Conservation (phyloP, 768 basidiomycete species). For the Lyophyllum semitale region DNA sequence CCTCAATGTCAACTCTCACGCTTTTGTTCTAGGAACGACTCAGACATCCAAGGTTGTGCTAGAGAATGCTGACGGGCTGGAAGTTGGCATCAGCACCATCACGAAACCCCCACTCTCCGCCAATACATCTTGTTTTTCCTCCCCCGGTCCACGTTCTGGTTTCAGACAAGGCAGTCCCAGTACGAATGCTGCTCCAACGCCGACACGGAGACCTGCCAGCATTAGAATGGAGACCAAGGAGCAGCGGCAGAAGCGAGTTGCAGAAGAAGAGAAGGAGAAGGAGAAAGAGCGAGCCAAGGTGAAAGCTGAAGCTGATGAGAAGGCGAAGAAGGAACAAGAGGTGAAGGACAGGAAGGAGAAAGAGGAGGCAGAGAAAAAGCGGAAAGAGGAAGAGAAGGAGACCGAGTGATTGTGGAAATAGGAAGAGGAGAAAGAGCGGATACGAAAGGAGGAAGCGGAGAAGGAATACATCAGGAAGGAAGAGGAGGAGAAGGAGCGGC, state of each 20-base stretch:
- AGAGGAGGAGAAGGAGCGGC: conserved; percentile 51
- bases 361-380: conserved; percentile 33
- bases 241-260: conserved; percentile 44
- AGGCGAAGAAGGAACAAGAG: conserved; percentile 43
- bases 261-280: conserved; percentile 44
- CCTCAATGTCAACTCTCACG: conserved; percentile 62
- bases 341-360: conserved; percentile 44
- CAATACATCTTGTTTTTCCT: conserved; percentile 38
- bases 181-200: conserved; percentile 25
- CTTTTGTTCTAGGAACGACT: conserved; percentile 66
- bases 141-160: conserved; percentile 30
- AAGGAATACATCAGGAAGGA: conserved; percentile 48
- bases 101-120: conserved; percentile 45
- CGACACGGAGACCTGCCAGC: conserved; percentile 36
- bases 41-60: conserved; percentile 50
- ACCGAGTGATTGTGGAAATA: conserved; percentile 42
- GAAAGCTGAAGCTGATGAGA: conserved; percentile 46
- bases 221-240: conserved; percentile 68
- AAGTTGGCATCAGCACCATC: conserved; percentile 60
- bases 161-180: conserved; percentile 39
- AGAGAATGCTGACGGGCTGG: conserved; percentile 65
- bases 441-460: conserved; percentile 27
- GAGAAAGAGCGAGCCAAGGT: no score
- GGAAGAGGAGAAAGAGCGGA: conserved; percentile 29
- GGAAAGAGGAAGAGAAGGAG: conserved; percentile 31